phyloP scores from a whole-genome alignment of 768 basidiomycete genomes.

The Leccinellum albellum region DNA sequence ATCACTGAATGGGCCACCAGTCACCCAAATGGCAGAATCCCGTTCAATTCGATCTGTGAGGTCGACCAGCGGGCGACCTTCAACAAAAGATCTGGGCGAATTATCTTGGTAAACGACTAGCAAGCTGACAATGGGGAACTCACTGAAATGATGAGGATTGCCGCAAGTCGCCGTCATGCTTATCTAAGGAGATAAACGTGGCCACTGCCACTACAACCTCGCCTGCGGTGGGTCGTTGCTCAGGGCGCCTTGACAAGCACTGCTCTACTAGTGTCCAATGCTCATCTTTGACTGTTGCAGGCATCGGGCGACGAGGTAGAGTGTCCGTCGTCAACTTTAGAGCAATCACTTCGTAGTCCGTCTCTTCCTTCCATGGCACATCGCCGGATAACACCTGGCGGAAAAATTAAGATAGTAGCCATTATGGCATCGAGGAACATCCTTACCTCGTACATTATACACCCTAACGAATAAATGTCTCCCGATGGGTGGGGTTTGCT shows the following conservation, averaged over 20 bases:
- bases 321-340: background rate
- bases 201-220: background rate
- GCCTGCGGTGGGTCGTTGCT: background rate
- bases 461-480: slow-evolving; percentile 3
- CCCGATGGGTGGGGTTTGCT: background rate
- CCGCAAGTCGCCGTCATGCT: too few relatives aligned
- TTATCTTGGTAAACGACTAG: too few relatives aligned
- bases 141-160: too few relatives aligned
- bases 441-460: slow-evolving; percentile 1
- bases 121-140: too few relatives aligned
- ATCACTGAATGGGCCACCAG: too few relatives aligned
- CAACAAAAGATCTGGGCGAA: too few relatives aligned
- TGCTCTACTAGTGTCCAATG: slow-evolving; percentile 4
- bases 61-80: too few relatives aligned
- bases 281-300: background rate
- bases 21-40: too few relatives aligned
- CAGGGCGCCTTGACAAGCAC: background rate
- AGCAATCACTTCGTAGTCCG: background rate
- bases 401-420: background rate
- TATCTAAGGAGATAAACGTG: too few relatives aligned
- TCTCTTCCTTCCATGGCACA: slow-evolving; percentile 6
- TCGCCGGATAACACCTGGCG: slow-evolving; percentile 2
- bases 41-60: too few relatives aligned
- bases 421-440: background rate
- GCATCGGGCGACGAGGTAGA: background rate